These are phyloP conservation scores for Cystobasidium sp. DNA, from an alignment of 1,284 basidiomycete genomes.

Conservation along the genomic window DNA sequence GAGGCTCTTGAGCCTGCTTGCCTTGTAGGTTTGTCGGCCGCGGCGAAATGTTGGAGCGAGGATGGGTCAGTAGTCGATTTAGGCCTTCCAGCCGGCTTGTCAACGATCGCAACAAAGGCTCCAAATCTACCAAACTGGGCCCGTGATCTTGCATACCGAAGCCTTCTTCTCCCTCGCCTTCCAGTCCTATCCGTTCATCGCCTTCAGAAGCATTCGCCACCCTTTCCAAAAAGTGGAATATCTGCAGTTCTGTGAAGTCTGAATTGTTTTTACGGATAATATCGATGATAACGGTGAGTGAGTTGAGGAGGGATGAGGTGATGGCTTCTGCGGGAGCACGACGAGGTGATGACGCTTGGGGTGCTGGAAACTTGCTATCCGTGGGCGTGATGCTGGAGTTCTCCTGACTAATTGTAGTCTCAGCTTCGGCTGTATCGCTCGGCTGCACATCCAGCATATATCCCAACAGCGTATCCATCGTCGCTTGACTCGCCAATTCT, in stretches of 20 bases:
- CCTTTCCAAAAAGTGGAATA: conserved; percentile 48
- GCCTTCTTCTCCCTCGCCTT: conserved; percentile 63
- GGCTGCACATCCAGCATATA: conserved; percentile 70
- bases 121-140: conserved; percentile 82
- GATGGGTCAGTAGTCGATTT: conserved; percentile 71
- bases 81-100: conserved; percentile 73
- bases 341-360: not conserved
- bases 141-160: conserved; percentile 63
- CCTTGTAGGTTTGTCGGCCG: conserved; percentile 59
- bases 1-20: conserved; percentile 61
- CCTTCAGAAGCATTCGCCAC: conserved; percentile 42
- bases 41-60: conserved; percentile 65
- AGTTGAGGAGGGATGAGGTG: conserved; percentile 85
- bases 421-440: not conserved
- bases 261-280: conserved; percentile 98
- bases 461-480: conserved; percentile 71
- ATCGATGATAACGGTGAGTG: conserved; percentile 90
- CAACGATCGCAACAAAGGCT: conserved; percentile 78
- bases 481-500: conserved; percentile 79
- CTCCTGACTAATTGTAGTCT: conserved; percentile 19
- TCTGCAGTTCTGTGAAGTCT: conserved; percentile 92
- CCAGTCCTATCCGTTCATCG: conserved; percentile 51
- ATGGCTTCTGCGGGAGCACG: conserved; percentile 67
- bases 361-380: not conserved
- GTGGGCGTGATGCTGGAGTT: not conserved